phyloP scores from a whole-genome alignment of 2,329 filamentous ascomycete genomes.

The Colletotrichum sublineola region DNA sequence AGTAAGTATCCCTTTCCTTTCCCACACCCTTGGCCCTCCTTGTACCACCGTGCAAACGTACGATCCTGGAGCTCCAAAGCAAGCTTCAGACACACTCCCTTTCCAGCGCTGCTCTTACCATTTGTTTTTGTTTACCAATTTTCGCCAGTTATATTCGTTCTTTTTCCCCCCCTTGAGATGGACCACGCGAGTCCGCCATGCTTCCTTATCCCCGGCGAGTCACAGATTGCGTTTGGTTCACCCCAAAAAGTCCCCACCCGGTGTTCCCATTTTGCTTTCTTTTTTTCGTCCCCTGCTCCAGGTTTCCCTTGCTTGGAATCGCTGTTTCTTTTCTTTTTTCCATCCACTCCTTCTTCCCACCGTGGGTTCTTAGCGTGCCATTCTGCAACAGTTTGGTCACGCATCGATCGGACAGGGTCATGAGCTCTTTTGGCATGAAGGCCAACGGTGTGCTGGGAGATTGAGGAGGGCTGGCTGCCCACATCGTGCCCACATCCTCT shows the following conservation, averaged over 20 bases:
- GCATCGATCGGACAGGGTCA: constrained; percentile 17
- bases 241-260: constrained; percentile 16
- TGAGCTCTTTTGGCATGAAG: constrained; percentile 10
- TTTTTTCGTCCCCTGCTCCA: constrained; percentile 22
- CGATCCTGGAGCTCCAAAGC: background rate
- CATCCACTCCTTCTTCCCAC: constrained; percentile 2
- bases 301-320: constrained; percentile 14
- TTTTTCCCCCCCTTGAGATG: background rate
- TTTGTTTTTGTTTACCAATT: background rate
- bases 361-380: constrained; percentile 31
- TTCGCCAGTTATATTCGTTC: background rate
- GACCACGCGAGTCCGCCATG: constrained; percentile 18
- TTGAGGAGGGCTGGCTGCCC: background rate
- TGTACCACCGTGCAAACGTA: constrained; percentile 10
- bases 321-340: constrained; percentile 18
- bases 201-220: constrained; percentile 26
- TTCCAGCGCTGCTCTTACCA: constrained; percentile 1
- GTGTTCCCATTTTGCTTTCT: constrained; percentile 27
- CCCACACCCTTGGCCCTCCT: background rate
- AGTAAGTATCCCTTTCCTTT: background rate
- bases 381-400: constrained; percentile 39
- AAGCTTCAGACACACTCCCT: background rate
- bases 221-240: constrained; percentile 27
- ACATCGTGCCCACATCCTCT: background rate
- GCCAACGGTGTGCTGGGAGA: constrained; percentile 4